Percentiles rank a stretch among this genome's conserved stretches.
Evolutionary conservation across 192 early-diverging fungal species (phyloP).

Genomic region (Backusella morwellensis): DNA sequence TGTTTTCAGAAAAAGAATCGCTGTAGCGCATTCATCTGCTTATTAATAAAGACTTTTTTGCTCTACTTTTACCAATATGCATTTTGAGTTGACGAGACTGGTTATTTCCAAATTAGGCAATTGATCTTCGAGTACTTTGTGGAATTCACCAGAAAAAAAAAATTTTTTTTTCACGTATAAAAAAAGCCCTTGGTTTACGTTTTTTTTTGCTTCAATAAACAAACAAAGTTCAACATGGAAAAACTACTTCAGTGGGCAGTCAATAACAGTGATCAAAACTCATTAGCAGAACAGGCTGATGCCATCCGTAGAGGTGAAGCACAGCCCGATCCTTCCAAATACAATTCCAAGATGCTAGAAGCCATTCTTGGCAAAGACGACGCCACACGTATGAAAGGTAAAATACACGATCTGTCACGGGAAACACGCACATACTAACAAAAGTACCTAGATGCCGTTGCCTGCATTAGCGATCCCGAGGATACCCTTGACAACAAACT

Average conservation of each 20-base stretch:
- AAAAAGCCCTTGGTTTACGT: neutral
- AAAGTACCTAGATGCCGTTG: constrained; percentile 62
- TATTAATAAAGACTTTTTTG: too few species aligned
- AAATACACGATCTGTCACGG: neutral
- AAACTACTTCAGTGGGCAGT: constrained; percentile 90
- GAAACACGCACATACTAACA: neutral
- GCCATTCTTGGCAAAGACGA: constrained; percentile 93
- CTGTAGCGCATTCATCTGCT: neutral
- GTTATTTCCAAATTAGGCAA: neutral
- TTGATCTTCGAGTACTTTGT: neutral
- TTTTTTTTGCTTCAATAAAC: neutral
- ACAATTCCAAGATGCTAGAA: constrained; percentile 88
- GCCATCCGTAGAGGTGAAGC: constrained; percentile 35
- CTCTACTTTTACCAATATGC: too few species aligned
- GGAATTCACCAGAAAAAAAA: constrained; percentile 1
- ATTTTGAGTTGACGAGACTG: neutral
- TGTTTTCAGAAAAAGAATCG: constrained; percentile 3
- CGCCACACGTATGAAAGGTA: constrained; percentile 76
- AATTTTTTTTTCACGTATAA: neutral
- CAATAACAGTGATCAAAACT: constrained; percentile 68
- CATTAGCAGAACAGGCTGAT: constrained; percentile 46
- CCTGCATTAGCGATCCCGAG: constrained; percentile 56
- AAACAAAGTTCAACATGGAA: constrained; percentile 43
- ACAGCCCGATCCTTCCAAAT: constrained; percentile 37
- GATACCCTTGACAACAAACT: constrained; percentile 66